These are phyloP conservation scores for Castanea mollissima DNA, from an alignment of 306 rosid genomes.

Conservation along the genomic window DNA sequence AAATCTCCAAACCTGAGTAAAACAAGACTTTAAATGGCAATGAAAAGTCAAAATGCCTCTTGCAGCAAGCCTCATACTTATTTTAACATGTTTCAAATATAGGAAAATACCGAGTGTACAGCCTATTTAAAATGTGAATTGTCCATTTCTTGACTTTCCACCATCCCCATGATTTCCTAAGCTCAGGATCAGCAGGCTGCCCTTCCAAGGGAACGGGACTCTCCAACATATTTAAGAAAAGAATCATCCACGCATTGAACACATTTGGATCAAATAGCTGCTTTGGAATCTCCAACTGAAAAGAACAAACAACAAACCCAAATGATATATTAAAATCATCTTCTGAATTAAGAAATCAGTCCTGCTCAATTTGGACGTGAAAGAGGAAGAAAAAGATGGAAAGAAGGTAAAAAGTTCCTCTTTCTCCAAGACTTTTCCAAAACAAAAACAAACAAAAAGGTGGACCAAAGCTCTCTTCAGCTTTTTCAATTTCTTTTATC, in stretches of 20 bases:
- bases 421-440: too few relatives aligned
- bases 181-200: constrained; percentile 82
- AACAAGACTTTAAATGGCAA: constrained; percentile 1
- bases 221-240: constrained; percentile 79
- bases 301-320: constrained; percentile 18
- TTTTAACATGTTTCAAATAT: constrained; percentile 1
- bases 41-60: not conserved
- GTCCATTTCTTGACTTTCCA: constrained; percentile 99
- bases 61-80: not conserved
- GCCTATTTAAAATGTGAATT: constrained; percentile 85
- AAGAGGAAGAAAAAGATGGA: too few relatives aligned
- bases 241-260: constrained; percentile 95
- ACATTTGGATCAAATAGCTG: constrained; percentile 75
- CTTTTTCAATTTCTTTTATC: too few relatives aligned
- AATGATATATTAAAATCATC: not conserved
- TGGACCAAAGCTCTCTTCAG: too few relatives aligned
- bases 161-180: constrained; percentile 96
- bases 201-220: constrained; percentile 94
- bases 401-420: too few relatives aligned
- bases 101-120: constrained; percentile 74
- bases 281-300: constrained; percentile 96
- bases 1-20: constrained; percentile 81
- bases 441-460: too few relatives aligned
- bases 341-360: too few relatives aligned
- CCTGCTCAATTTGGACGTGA: too few relatives aligned